Percentiles rank a stretch among this genome's conserved stretches.
These are phyloP conservation scores for Graphilbum sp. DNA, from an alignment of 2,329 filamentous ascomycete genomes.

Conservation along the genomic window DNA sequence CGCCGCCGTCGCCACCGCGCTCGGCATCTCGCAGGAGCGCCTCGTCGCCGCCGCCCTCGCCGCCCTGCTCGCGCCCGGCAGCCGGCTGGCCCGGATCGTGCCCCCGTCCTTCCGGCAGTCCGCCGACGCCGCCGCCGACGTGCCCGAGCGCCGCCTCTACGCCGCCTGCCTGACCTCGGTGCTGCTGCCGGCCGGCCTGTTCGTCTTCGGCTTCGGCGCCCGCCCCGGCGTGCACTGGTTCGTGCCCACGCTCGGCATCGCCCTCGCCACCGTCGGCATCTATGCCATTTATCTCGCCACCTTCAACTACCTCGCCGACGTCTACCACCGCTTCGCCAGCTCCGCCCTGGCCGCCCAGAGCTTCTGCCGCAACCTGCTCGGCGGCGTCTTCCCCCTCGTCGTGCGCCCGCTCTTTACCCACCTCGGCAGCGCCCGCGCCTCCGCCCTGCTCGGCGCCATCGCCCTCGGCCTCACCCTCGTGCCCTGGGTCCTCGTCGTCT, in stretches of 20 bases:
- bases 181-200: conserved; percentile 63
- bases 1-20: conserved; percentile 44
- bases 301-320: conserved; percentile 86
- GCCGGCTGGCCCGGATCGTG: too few species aligned
- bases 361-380: conserved; percentile 72
- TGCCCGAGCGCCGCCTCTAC: conserved; percentile 67
- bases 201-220: conserved; percentile 64
- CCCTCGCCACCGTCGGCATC: conserved; percentile 68
- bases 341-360: conserved; percentile 76
- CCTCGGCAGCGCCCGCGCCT: conserved; percentile 54
- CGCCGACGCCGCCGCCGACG: too few species aligned
- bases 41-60: conserved; percentile 17
- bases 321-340: conserved; percentile 70
- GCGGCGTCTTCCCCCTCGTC: conserved; percentile 65
- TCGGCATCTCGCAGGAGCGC: conserved; percentile 60
- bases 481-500: conserved; percentile 76
- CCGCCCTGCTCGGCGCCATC: conserved; percentile 60
- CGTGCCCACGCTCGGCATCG: conserved; percentile 51
- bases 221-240: conserved; percentile 52
- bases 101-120: too few species aligned
- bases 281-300: conserved; percentile 75
- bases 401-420: conserved; percentile 56
- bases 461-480: conserved; percentile 53
- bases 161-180: conserved; percentile 64
- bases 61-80: too few species aligned